Conservation (phyloP, 1,284 basidiomycete species). For the Amylostereum areolatum region DNA sequence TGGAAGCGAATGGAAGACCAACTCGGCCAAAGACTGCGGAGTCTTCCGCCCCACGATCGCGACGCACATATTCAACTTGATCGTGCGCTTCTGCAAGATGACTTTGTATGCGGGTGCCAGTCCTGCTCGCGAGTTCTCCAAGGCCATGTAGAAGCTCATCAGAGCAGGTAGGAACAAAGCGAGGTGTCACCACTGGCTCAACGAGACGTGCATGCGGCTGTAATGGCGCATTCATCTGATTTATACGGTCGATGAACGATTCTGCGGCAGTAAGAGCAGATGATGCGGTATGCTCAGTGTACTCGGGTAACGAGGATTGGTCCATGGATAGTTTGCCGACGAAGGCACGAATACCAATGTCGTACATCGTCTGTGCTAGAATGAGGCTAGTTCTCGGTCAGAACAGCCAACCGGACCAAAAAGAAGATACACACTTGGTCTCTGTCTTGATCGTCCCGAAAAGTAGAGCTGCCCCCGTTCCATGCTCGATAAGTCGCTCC, state of each 20-base stretch:
- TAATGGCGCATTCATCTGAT: slow-evolving; percentile 31
- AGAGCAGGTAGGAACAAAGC: slow-evolving; percentile 79
- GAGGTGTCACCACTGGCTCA: slow-evolving; percentile 76
- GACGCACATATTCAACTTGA: slow-evolving; percentile 64
- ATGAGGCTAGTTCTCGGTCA: slow-evolving; percentile 46
- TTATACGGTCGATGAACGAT: slow-evolving; percentile 52
- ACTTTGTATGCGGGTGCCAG: slow-evolving; percentile 54
- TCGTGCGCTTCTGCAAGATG: slow-evolving; percentile 75
- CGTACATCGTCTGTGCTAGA: slow-evolving; percentile 66
- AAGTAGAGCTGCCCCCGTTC: slow-evolving; percentile 69
- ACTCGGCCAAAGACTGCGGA: slow-evolving; percentile 70
- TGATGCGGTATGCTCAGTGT: slow-evolving; percentile 54
- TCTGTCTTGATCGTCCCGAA: slow-evolving; percentile 79
- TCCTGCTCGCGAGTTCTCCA: slow-evolving; percentile 41
- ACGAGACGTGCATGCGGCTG: slow-evolving; percentile 47
- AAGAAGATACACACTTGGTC: slow-evolving; percentile 55
- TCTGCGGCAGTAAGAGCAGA: slow-evolving; percentile 45
- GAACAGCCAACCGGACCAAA: neutral
- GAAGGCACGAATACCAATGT: slow-evolving; percentile 68
- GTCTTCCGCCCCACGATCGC: slow-evolving; percentile 57
- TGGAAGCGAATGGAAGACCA: slow-evolving; percentile 11
- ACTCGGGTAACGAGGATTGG: slow-evolving; percentile 63
- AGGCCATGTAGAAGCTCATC: slow-evolving; percentile 58
- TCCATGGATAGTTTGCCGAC: slow-evolving; percentile 87
- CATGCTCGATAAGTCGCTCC: slow-evolving; percentile 55